Evolutionary conservation across 345 rosid species (phyloP).

Genomic region (Toxicodendron radicans): DNA sequence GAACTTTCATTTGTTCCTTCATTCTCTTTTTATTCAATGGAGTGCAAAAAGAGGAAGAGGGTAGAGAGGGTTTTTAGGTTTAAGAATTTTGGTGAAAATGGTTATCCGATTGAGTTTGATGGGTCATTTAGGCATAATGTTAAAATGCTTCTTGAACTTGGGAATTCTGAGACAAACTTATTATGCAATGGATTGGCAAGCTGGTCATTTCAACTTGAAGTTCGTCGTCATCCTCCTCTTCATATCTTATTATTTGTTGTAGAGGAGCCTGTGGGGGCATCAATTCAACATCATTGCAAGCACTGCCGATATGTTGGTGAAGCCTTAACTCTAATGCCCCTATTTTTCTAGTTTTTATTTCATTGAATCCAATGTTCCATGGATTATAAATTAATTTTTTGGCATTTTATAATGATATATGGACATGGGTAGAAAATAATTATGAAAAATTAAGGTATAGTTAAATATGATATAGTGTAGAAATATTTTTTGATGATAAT

Average conservation of each 20-base stretch:
- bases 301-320: constrained; percentile 87
- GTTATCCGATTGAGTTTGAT: constrained; percentile 66
- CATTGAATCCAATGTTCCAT: neutral
- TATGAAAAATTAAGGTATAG: too few relatives aligned
- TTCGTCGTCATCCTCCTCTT: constrained; percentile 73
- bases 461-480: too few relatives aligned
- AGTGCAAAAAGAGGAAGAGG: constrained; percentile 71
- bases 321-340: constrained; percentile 21
- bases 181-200: constrained; percentile 40
- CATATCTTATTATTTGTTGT: constrained; percentile 64
- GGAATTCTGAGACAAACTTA: constrained; percentile 41
- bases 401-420: neutral
- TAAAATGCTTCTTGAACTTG: constrained; percentile 60
- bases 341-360: neutral
- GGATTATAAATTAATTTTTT: neutral
- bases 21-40: neutral
- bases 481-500: too few relatives aligned
- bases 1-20: neutral
- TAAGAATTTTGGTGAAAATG: constrained; percentile 69
- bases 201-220: constrained; percentile 94
- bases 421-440: too few relatives aligned
- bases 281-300: constrained; percentile 61
- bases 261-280: constrained; percentile 68
- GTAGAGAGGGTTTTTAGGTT: constrained; percentile 70
- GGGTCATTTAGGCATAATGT: constrained; percentile 66